phyloP scores from a whole-genome alignment of 345 rosid species.

The Moricandia moricandioides region DNA sequence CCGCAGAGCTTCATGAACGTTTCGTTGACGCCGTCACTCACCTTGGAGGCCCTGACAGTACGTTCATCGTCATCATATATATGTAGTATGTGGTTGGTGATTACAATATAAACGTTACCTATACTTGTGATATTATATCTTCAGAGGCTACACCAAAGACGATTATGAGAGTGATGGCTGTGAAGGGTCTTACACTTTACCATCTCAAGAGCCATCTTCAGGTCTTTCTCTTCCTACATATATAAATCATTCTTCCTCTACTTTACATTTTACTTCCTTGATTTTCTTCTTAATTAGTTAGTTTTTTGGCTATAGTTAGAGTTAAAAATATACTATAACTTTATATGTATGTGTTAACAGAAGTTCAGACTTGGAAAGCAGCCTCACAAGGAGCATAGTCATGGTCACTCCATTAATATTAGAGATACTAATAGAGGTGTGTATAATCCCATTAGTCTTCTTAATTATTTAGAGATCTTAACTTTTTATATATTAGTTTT shows the following conservation, averaged over 20 bases:
- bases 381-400: constrained; percentile 63
- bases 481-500: background rate
- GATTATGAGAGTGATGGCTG: constrained; percentile 89
- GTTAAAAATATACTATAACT: background rate
- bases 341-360: constrained; percentile 38
- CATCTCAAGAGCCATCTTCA: constrained; percentile 93
- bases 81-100: background rate
- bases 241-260: background rate
- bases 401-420: constrained; percentile 56
- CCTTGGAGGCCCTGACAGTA: constrained; percentile 85
- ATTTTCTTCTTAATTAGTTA: background rate
- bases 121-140: background rate
- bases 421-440: constrained; percentile 64
- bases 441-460: constrained; percentile 34
- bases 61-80: constrained; percentile 12
- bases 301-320: background rate
- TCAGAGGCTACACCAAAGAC: constrained; percentile 98
- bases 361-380: constrained; percentile 88
- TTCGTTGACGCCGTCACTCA: constrained; percentile 86
- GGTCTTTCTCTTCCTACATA: constrained; percentile 29
- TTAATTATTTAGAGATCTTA: background rate
- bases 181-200: constrained; percentile 84
- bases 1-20: constrained; percentile 85
- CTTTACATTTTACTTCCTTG: background rate
- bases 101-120: background rate